phyloP scores from a whole-genome alignment of 768 basidiomycete genomes.

The Galerina marginata region DNA sequence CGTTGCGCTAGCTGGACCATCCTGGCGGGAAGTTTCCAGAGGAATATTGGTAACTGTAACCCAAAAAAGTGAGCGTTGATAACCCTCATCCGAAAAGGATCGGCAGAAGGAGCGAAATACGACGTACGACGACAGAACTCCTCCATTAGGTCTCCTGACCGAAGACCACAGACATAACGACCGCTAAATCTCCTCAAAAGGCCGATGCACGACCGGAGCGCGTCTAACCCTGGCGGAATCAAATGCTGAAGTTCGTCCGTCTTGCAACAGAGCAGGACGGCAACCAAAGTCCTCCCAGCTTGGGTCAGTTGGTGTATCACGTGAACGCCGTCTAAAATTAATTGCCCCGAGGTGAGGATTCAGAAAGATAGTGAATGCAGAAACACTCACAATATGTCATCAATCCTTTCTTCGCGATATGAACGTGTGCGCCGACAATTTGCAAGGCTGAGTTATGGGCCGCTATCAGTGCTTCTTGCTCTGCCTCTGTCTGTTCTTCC shows the following conservation, averaged over 20 bases:
- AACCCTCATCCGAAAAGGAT: conserved; percentile 1
- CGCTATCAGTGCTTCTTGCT: conserved; percentile 78
- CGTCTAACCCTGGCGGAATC: conserved; percentile 84
- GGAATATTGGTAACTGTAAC: conserved; percentile 81
- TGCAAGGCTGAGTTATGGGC: conserved; percentile 81
- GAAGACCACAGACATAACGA: conserved; percentile 88
- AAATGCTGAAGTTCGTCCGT: conserved; percentile 76
- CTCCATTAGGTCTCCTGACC: conserved; percentile 92
- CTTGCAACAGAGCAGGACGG: conserved; percentile 87
- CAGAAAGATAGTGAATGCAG: conserved; percentile 7
- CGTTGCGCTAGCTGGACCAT: conserved; percentile 48
- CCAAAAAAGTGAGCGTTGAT: conserved; percentile 12
- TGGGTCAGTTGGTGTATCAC: conserved; percentile 96
- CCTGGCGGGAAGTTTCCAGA: conserved; percentile 68
- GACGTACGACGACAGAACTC: conserved; percentile 87
- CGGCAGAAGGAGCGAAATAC: conserved; percentile 2
- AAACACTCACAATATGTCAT: conserved; percentile 90
- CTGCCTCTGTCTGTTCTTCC: conserved; percentile 68
- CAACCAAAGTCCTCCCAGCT: conserved; percentile 89
- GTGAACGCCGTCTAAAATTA: conserved; percentile 80
- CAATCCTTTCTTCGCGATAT: conserved; percentile 84
- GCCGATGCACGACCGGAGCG: conserved; percentile 85
- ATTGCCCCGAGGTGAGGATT: conserved; percentile 10
- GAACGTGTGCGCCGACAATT: conserved; percentile 82
- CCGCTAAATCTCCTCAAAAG: conserved; percentile 89